Evolutionary conservation across 2,329 filamentous ascomycete genomes (phyloP), one percentile per base, ranked within the genome.

Genomic region (Cladophialophora carrionii): DNA sequence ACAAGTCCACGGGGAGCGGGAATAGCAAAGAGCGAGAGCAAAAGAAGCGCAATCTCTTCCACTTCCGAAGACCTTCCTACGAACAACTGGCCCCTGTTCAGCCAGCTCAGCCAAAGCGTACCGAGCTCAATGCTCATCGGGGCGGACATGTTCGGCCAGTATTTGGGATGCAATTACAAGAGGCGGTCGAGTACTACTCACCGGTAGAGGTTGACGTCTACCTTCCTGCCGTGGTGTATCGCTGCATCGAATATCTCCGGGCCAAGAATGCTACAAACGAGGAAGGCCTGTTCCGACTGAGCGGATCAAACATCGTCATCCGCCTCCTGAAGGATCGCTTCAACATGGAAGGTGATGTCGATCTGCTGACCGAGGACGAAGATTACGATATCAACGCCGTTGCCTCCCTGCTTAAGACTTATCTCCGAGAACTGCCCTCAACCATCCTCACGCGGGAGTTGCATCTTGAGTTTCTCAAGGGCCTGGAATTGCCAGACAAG

Each of bases 331-430:
- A 90, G 67, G 94, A 98, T 75, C 88, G 93, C 2, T 99, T 99
- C 81, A 97, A 99, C 77, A 87, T 79, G 3, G 93, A 99, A 80
- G 90, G 93, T 53, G 95, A 99, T 74, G 85, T 99, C 70, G 92
- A 96, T 75, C 83, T 99, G 58, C 77, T 97, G 29, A 86, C 84
- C 1, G 93, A 94, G 65, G 89, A 90, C 57, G 88, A 91, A 64
- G 96, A 94, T 75, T 92, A 96, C 75, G 95, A 99, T 76, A 93
- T 99, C 29, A 94, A 99, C 76, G 95, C 95, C 0, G 90, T 99
- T 10, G 95, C 95, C 7, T 96, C 93, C 37, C 82, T 99, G 55
- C 84, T 99, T 73, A 99, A 99, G 79, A 83, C 96, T 56, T 99
- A 98, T 76, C 83, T 99, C 53, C 89, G 95, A 61, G 95, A 99